phyloP scores from a whole-genome alignment of 805 yeast genomes.

The Helenozyma rhizophorensis region DNA sequence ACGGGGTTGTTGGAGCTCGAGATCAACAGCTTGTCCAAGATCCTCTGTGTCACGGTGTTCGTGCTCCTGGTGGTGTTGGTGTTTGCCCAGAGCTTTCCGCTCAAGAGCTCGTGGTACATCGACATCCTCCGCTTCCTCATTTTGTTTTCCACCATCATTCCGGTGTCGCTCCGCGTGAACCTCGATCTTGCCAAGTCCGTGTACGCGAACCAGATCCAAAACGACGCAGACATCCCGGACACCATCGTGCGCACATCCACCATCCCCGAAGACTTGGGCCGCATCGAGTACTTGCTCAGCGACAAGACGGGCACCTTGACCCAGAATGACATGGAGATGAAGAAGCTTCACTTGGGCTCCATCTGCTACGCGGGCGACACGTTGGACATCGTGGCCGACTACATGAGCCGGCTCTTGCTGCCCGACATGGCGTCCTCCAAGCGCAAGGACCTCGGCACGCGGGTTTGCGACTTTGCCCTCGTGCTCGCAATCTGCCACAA shows the following conservation, averaged over 20 bases:
- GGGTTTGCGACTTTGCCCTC: constrained; percentile 75
- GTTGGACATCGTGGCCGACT: constrained; percentile 79
- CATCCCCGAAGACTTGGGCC: constrained; percentile 95
- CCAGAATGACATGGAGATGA: constrained; percentile 96
- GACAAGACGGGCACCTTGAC: constrained; percentile 98
- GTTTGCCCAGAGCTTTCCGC: constrained; percentile 68
- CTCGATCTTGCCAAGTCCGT: constrained; percentile 94
- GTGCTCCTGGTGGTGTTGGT: constrained; percentile 73
- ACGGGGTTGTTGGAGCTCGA: constrained; percentile 88
- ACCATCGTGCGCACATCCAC: constrained; percentile 96
- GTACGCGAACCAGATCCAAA: constrained; percentile 92
- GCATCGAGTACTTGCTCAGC: constrained; percentile 86
- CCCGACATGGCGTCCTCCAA: constrained; percentile 26
- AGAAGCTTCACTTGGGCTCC: constrained; percentile 86
- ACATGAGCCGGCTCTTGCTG: constrained; percentile 38
- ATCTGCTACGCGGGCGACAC: constrained; percentile 91
- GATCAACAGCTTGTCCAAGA: constrained; percentile 82
- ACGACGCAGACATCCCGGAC: constrained; percentile 72
- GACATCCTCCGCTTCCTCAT: constrained; percentile 88
- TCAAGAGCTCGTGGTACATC: constrained; percentile 70
- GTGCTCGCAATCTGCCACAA: constrained; percentile 95
- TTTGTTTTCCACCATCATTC: constrained; percentile 90
- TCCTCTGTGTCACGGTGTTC: constrained; percentile 84
- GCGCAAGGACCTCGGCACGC: constrained; percentile 64
- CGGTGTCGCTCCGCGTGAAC: constrained; percentile 92